Evolutionary conservation across 352 stramenopile genomes (phyloP).

Genomic region (Phytophthora nicotianae): DNA sequence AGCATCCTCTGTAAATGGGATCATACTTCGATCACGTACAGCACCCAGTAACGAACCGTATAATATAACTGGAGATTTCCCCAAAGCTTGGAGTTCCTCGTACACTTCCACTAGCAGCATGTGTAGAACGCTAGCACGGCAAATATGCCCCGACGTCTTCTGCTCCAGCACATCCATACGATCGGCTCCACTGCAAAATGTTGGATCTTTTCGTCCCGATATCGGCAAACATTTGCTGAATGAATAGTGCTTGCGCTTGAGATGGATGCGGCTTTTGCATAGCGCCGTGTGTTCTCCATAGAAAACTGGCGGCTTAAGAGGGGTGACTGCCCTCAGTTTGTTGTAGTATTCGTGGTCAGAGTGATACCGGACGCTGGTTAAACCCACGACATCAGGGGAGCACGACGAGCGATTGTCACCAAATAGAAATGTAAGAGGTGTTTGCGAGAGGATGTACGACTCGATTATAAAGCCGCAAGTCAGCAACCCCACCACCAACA

Average conservation of each 20-base stretch:
- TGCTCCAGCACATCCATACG: conserved; percentile 49
- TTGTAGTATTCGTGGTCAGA: conserved; percentile 27
- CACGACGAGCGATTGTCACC: conserved; percentile 1
- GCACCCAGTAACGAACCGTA: conserved; percentile 54
- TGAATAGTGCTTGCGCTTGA: conserved; percentile 13
- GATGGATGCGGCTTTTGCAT: conserved; percentile 21
- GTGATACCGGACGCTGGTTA: conserved; percentile 16
- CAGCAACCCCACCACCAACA: conserved; percentile 10
- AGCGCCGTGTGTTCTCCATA: conserved; percentile 16
- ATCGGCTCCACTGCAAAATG: conserved; percentile 46
- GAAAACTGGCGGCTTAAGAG: conserved; percentile 30
- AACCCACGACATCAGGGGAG: conserved; percentile 10
- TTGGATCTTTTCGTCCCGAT: conserved; percentile 43
- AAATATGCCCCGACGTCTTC: conserved; percentile 27
- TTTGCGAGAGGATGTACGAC: conserved; percentile 6
- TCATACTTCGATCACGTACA: conserved; percentile 49
- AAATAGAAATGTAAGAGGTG: conserved; percentile 5
- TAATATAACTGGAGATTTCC: conserved; percentile 33
- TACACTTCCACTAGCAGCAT: conserved; percentile 64
- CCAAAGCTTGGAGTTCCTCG: conserved; percentile 36
- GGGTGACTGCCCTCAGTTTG: conserved; percentile 8
- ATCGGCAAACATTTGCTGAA: conserved; percentile 54
- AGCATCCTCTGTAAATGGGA: conserved; percentile 58
- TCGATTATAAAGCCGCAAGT: conserved; percentile 20
- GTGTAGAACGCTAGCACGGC: conserved; percentile 55